phyloP scores from a whole-genome alignment of 2,329 filamentous ascomycete species.

The Aspergillus brasiliensis region DNA sequence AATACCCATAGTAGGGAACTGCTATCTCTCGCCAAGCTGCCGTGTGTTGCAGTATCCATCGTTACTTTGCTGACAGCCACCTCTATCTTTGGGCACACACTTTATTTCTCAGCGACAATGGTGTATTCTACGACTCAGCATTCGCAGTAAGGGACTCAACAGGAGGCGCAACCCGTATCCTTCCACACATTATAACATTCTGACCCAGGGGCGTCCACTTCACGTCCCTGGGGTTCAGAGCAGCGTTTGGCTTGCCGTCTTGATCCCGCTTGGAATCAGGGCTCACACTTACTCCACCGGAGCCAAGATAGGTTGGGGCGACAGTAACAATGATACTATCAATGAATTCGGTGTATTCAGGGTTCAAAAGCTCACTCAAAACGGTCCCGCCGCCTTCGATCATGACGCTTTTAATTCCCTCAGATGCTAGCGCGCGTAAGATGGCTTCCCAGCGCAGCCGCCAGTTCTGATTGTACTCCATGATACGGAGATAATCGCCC shows the following conservation, averaged over 20 bases:
- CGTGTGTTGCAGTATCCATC: not conserved
- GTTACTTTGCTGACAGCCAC: not conserved
- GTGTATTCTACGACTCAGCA: not conserved
- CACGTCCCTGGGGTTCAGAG: slow-evolving; percentile 66
- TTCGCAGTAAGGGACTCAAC: slow-evolving; percentile 5
- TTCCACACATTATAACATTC: slow-evolving; percentile 80
- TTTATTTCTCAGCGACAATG: not conserved
- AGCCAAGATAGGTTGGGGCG: slow-evolving; percentile 86
- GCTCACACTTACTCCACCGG: slow-evolving; percentile 76
- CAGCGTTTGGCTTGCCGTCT: slow-evolving; percentile 58
- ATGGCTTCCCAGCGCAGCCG: slow-evolving; percentile 67
- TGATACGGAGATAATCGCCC: slow-evolving; percentile 48
- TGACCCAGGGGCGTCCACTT: slow-evolving; percentile 78
- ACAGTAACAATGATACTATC: slow-evolving; percentile 84
- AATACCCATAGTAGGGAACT: too few relatives aligned
- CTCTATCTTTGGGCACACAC: not conserved
- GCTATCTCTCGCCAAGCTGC: too few relatives aligned
- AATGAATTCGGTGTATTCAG: slow-evolving; percentile 62
- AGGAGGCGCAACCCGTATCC: slow-evolving; percentile 39
- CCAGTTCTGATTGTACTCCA: slow-evolving; percentile 42
- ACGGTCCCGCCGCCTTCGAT: slow-evolving; percentile 83
- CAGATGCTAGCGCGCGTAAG: slow-evolving; percentile 57
- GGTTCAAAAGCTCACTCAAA: slow-evolving; percentile 77
- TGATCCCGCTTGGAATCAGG: slow-evolving; percentile 61
- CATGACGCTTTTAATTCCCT: slow-evolving; percentile 79